Percentiles rank a stretch among this genome's conserved stretches.
Evolutionary conservation across 495 filamentous ascomycete species (phyloP).

Genomic region (Penicillium silybi): DNA sequence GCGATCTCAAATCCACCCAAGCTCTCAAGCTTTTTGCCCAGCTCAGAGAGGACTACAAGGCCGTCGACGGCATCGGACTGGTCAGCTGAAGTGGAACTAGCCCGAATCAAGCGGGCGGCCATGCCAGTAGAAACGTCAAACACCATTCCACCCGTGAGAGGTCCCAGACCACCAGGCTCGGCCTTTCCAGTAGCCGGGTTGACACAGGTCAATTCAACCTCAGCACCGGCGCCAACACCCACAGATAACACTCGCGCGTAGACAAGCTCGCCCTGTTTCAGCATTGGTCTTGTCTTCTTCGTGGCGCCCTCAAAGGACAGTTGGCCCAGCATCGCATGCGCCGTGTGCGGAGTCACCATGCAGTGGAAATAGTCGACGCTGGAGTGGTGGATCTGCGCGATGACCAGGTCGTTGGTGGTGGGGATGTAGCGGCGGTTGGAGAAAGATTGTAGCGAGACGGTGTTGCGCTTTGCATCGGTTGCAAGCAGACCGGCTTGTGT

Average conservation of each 20-base stretch:
- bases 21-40: constrained; percentile 69
- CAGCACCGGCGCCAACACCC: constrained; percentile 70
- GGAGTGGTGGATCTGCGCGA: constrained; percentile 76
- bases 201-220: constrained; percentile 86
- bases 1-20: constrained; percentile 80
- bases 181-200: constrained; percentile 80
- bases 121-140: constrained; percentile 77
- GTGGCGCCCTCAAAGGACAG: constrained; percentile 87
- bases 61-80: constrained; percentile 58
- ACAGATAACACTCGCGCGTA: constrained; percentile 75
- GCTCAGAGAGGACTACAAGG: constrained; percentile 70
- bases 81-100: constrained; percentile 53
- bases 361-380: constrained; percentile 73
- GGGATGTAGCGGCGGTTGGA: constrained; percentile 69
- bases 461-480: constrained; percentile 70
- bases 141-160: constrained; percentile 80
- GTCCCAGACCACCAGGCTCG: constrained; percentile 83
- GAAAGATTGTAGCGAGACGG: constrained; percentile 35
- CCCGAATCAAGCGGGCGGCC: constrained; percentile 64
- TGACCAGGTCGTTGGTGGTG: constrained; percentile 70
- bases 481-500: constrained; percentile 76
- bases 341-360: constrained; percentile 62
- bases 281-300: constrained; percentile 82
- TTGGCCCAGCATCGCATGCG: constrained; percentile 74
- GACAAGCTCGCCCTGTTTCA: constrained; percentile 69